Conservation (phyloP, 2,329 filamentous ascomycete species). For the Magnaporthiopsis poae region DNA sequence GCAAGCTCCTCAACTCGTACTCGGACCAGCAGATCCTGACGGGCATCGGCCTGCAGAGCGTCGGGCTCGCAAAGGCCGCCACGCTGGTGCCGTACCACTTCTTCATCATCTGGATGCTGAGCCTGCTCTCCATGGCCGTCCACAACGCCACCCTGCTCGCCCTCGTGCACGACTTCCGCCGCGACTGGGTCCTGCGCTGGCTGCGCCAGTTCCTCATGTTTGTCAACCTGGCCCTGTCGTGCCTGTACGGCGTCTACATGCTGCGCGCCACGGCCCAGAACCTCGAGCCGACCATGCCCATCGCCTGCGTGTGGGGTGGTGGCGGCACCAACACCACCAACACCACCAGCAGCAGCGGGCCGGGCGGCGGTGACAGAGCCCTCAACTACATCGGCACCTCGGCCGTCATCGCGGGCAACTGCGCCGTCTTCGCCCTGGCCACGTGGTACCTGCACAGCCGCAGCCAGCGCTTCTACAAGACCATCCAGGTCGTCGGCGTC, state of each 20-base stretch:
- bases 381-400: slow-evolving; percentile 51
- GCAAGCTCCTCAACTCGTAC: slow-evolving; percentile 56
- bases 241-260: slow-evolving; percentile 46
- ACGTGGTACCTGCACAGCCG: slow-evolving; percentile 57
- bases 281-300: slow-evolving; percentile 41
- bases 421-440: slow-evolving; percentile 46
- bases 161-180: slow-evolving; percentile 54
- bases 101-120: slow-evolving; percentile 61
- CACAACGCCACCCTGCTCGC: slow-evolving; percentile 57
- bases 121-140: slow-evolving; percentile 53
- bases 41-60: slow-evolving; percentile 57
- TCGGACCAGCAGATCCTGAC: slow-evolving; percentile 61
- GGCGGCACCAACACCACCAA: too few species aligned
- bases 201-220: slow-evolving; percentile 57
- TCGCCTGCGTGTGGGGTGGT: slow-evolving; percentile 49
- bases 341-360: background rate
- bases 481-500: slow-evolving; percentile 43
- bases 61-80: slow-evolving; percentile 50
- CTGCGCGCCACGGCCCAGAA: slow-evolving; percentile 43
- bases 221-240: slow-evolving; percentile 50
- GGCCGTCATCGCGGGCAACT: slow-evolving; percentile 49
- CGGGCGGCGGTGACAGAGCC: slow-evolving; percentile 26
- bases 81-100: slow-evolving; percentile 58
- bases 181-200: slow-evolving; percentile 59
- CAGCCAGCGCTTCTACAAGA: slow-evolving; percentile 42